Base-by-base conservation (phyloP, 2,329 filamentous ascomycete genomes). In the Chrysoporthe austroafricana region DNA sequence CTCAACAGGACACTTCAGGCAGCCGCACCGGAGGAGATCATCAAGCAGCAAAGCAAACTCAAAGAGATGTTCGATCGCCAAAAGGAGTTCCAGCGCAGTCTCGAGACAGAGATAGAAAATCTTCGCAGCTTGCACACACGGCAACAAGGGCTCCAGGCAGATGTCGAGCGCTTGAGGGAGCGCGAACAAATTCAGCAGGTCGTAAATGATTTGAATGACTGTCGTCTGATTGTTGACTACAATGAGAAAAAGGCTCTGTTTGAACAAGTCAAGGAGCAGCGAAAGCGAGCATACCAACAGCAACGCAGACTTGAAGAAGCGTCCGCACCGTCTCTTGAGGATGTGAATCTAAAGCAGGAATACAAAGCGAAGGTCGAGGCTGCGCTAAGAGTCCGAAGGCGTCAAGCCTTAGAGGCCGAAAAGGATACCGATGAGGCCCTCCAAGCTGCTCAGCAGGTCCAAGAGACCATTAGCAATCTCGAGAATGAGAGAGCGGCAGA, bases 1-100 rank as follows among this genome's bases (percentile, higher is more conserved):
- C 84, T 99, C 0, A 85, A 89, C 68, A 92, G 96, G 73, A 99
- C 96, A 0, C 89, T 97, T 70, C 89, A 94, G 74, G 96, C 96
- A 44, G 94, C 94, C 7, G 96, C 94, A 0, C 90, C 92, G 0
- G 85, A 90, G 58, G 83, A 96, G 69, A 94, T 98, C 88, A 84
- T 92, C 5, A 79, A 88, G 32, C 93, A 89, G 88, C 94, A 98
- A 76, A 84, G 89, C 2, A 78, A 89, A 69, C 84, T 99, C 21
- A 96, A 92, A 75, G 81, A 82, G 1, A 79, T 95, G 54, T 88
- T 94, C 69, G 86, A 83, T 62, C 83, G 89, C 43, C 89, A 96
- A 74, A 94, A 91, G 73, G 82, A 84, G 32, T 73, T 90, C 1
- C 84, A 90, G 71, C 78, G 83, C 21, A 82, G 87, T 64, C 84